Conservation (phyloP, 1,284 basidiomycete genomes). For the Marasmius fiardii region DNA sequence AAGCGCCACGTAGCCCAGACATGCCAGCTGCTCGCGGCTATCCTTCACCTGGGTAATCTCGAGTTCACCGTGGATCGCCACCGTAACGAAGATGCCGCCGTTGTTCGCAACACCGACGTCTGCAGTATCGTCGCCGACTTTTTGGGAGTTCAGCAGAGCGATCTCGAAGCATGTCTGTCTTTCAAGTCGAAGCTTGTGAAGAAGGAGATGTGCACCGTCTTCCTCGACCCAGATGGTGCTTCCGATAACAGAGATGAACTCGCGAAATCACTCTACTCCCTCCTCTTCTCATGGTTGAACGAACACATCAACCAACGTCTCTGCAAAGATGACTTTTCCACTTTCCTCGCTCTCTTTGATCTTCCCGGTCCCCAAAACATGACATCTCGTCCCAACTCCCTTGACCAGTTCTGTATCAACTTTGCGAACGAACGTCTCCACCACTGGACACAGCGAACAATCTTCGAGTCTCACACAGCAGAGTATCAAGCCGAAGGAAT, state of each 20-base stretch:
- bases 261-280: conserved; percentile 88
- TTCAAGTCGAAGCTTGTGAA: conserved; percentile 93
- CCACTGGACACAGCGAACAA: conserved; percentile 74
- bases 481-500: conserved; percentile 91
- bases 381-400: conserved; percentile 80
- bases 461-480: conserved; percentile 77
- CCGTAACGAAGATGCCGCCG: conserved; percentile 85
- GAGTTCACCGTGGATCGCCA: conserved; percentile 86
- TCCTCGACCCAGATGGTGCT: conserved; percentile 92
- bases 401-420: conserved; percentile 97
- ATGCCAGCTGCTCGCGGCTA: conserved; percentile 91
- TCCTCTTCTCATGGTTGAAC: conserved; percentile 96
- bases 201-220: conserved; percentile 94
- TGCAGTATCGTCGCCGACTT: conserved; percentile 87
- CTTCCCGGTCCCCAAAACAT: conserved; percentile 93
- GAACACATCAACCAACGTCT: conserved; percentile 95
- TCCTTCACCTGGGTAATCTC: conserved; percentile 94
- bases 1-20: conserved; percentile 93
- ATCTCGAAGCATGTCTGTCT: conserved; percentile 82
- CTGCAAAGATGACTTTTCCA: conserved; percentile 86
- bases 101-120: conserved; percentile 79
- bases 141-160: conserved; percentile 75
- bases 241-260: conserved; percentile 92
- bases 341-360: conserved; percentile 95
- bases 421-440: conserved; percentile 92